Conservation (phyloP, 2,329 filamentous ascomycete species). For the Epichloe bromicola region DNA sequence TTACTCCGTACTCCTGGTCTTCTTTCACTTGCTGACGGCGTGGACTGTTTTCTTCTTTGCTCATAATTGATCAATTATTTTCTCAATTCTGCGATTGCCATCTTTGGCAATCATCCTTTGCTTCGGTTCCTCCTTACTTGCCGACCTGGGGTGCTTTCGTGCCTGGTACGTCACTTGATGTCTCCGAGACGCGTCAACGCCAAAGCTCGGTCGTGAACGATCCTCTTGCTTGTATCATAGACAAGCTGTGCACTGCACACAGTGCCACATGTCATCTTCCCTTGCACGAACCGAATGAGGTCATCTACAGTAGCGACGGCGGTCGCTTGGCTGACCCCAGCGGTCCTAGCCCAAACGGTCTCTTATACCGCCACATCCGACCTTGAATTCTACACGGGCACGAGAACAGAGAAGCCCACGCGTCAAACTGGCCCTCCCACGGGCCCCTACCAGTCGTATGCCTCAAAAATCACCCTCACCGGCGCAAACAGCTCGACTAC, state of each 20-base stretch:
- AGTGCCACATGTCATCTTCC: neutral
- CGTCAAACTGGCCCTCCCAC: constrained; percentile 27
- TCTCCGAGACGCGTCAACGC: neutral
- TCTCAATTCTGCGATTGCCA: too few species aligned
- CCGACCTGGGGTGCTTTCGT: neutral
- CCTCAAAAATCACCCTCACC: constrained; percentile 29
- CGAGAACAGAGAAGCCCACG: constrained; percentile 24
- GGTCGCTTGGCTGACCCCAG: constrained; percentile 11
- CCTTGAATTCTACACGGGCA: constrained; percentile 24
- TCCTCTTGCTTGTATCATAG: neutral
- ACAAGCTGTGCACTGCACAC: neutral
- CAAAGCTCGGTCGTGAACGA: neutral
- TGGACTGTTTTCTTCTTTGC: neutral
- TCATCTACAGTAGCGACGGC: constrained; percentile 6
- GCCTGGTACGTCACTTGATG: neutral
- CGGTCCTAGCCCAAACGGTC: constrained; percentile 14
- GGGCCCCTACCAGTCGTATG: constrained; percentile 30
- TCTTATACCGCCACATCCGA: constrained; percentile 19
- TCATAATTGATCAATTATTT: too few species aligned
- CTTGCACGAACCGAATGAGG: constrained; percentile 12
- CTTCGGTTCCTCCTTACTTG: neutral
- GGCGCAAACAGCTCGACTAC: constrained; percentile 20
- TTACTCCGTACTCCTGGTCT: neutral
- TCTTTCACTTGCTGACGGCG: neutral
- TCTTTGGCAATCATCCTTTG: too few species aligned